phyloP scores from a whole-genome alignment of 805 yeast species.

The Pichia cabralensis region DNA sequence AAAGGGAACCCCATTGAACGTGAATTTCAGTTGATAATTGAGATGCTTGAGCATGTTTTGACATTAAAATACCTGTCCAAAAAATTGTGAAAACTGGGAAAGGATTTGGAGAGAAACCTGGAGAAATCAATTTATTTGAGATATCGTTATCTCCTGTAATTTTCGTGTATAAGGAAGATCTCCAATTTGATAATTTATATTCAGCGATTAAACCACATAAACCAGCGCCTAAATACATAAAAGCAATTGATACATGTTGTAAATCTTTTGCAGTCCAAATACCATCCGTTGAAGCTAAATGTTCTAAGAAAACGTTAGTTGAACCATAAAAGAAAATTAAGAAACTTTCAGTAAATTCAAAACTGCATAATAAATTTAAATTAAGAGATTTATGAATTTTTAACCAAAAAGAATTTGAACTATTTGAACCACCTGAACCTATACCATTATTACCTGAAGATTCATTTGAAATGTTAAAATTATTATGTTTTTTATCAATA shows the following conservation, averaged over 20 bases:
- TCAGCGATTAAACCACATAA: constrained; percentile 83
- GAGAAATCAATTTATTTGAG: constrained; percentile 28
- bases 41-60: constrained; percentile 85
- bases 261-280: constrained; percentile 84
- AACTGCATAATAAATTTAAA: constrained; percentile 36
- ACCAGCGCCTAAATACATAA: constrained; percentile 87
- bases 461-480: background rate
- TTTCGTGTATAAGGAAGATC: constrained; percentile 25
- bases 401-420: background rate
- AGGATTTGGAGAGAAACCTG: constrained; percentile 86
- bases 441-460: constrained; percentile 2
- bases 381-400: constrained; percentile 1
- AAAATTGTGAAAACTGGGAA: constrained; percentile 88
- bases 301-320: constrained; percentile 87
- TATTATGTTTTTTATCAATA: constrained; percentile 18
- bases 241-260: constrained; percentile 86
- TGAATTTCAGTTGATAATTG: constrained; percentile 70
- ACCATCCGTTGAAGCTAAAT: constrained; percentile 68
- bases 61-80: constrained; percentile 96
- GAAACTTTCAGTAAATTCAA: constrained; percentile 78
- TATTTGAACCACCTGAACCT: constrained; percentile 6
- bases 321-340: constrained; percentile 81
- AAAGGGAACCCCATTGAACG: constrained; percentile 83
- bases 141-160: background rate
- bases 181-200: constrained; percentile 51